These are phyloP conservation scores for Pseudogymnoascus sp. DNA, from an alignment of 2,329 filamentous ascomycete genomes.

Conservation along the genomic window DNA sequence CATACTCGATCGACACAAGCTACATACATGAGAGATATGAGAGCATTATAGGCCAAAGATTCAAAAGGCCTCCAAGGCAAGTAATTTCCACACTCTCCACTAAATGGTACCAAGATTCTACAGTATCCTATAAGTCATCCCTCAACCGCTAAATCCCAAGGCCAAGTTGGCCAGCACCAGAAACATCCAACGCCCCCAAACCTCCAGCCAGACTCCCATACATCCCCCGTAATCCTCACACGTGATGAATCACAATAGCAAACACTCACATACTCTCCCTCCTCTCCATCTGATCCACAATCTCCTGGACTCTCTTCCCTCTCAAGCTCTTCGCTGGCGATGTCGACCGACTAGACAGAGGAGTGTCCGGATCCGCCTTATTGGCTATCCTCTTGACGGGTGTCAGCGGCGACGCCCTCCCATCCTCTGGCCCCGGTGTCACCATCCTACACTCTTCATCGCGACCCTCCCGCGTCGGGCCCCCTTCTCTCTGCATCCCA, in stretches of 20 bases:
- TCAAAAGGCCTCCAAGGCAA: not conserved
- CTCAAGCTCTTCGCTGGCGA: not conserved
- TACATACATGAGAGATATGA: not conserved
- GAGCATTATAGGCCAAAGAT: not conserved
- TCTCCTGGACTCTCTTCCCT: not conserved
- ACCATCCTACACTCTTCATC: not conserved
- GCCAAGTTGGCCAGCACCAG: not conserved
- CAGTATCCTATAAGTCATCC: not conserved
- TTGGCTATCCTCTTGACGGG: not conserved
- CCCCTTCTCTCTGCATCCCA: constrained; percentile 24
- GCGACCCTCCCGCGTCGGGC: constrained; percentile 15
- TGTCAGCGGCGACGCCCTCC: not conserved
- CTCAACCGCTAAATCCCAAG: not conserved
- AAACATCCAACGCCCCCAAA: not conserved
- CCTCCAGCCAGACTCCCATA: not conserved
- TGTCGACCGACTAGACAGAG: constrained; percentile 3
- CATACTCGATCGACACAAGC: no score
- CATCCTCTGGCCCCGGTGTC: not conserved
- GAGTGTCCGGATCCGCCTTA: not conserved
- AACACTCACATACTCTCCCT: not conserved
- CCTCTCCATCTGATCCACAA: constrained; percentile 6
- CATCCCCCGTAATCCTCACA: not conserved
- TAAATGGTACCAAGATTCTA: not conserved
- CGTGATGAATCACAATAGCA: no score
- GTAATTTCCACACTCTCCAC: not conserved